Percentiles rank a stretch among this genome's conserved stretches.
phyloP scores from a whole-genome alignment of 75 land plant species.

The Sequoia sempervirens region DNA sequence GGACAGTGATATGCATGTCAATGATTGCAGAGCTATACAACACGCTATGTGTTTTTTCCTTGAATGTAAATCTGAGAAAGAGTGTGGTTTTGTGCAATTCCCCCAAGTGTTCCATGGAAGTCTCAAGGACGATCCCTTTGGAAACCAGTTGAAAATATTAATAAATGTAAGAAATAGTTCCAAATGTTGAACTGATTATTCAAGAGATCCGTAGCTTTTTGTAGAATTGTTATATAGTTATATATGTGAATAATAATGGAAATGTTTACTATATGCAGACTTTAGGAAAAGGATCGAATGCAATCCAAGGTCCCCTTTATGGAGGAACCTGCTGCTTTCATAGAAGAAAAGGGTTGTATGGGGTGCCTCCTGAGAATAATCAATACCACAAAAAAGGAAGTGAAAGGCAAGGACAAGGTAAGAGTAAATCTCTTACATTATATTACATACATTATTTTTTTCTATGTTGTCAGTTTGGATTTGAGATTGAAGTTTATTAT shows the following conservation, averaged over 20 bases:
- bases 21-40: slow-evolving; percentile 17
- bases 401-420: not conserved
- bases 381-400: not conserved
- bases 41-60: slow-evolving; percentile 38
- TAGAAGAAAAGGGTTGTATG: slow-evolving; percentile 24
- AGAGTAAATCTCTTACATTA: not conserved
- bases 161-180: not conserved
- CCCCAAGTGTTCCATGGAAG: slow-evolving; percentile 29
- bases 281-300: not conserved
- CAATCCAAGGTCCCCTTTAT: slow-evolving; percentile 19
- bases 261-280: not conserved
- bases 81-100: slow-evolving; percentile 28
- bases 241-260: not conserved
- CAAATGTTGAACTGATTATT: not conserved
- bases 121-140: not conserved
- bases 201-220: not conserved
- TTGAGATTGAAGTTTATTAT: too few relatives aligned
- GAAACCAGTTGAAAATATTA: not conserved
- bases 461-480: too few relatives aligned
- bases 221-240: too few relatives aligned
- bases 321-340: slow-evolving; percentile 24
- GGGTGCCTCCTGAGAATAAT: not conserved
- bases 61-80: slow-evolving; percentile 11
- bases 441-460: too few relatives aligned
- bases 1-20: slow-evolving; percentile 43